phyloP scores from a whole-genome alignment of 225 moss, liverwort and hornwort genomes.

The Neckera pumila region DNA sequence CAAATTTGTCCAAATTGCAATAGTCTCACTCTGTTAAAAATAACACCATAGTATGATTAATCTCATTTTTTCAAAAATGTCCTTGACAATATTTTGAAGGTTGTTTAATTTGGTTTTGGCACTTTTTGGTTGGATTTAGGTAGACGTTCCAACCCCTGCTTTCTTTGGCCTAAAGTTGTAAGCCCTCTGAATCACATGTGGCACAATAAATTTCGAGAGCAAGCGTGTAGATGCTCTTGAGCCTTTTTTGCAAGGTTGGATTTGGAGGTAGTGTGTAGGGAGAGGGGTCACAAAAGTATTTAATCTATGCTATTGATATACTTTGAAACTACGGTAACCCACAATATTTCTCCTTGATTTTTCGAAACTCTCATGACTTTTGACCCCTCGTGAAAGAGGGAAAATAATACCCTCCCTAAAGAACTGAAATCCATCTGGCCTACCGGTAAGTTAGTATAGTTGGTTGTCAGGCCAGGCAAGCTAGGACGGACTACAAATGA shows the following conservation, averaged over 20 bases:
- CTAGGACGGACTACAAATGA: no score
- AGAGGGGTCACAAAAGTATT: neutral
- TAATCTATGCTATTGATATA: neutral
- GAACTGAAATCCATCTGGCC: no score
- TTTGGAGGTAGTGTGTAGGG: no score
- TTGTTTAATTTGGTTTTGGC: fast-evolving
- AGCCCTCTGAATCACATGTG: neutral
- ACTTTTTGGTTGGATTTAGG: fast-evolving
- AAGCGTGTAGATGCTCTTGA: neutral
- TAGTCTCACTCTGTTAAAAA: neutral
- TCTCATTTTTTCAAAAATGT: no score
- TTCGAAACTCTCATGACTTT: neutral
- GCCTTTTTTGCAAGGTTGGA: no score
- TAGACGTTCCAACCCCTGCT: no score
- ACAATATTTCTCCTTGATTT: neutral
- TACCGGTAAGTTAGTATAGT: no score
- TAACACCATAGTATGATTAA: fast-evolving
- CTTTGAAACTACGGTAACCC: neutral
- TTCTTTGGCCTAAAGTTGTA: neutral
- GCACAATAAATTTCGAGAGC: neutral
- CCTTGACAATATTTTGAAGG: fast-evolving
- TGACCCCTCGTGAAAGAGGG: neutral
- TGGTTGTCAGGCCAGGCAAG: no score
- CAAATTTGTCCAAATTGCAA: neutral
- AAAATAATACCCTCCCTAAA: neutral